Evolutionary conservation across 306 rosid genomes (phyloP), one percentile per base, ranked within the genome.

Genomic region (Psophocarpus tetragonolobus): DNA sequence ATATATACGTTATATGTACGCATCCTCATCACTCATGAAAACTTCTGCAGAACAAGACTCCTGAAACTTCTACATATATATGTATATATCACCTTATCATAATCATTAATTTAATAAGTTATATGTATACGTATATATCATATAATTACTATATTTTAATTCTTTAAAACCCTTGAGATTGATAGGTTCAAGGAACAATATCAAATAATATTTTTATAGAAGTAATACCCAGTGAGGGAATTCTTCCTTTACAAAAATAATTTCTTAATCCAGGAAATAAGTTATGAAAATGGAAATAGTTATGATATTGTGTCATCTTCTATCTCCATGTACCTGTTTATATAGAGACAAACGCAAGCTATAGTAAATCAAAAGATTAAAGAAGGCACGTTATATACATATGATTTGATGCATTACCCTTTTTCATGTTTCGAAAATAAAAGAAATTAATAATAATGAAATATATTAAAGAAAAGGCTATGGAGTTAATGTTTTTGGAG

Each of bases 101-200:
- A 2, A 15, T 61, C 8, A 3, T 26, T 61, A 38, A 29, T 21
- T 48, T 6, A 48, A 18, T 36, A 7, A 62, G 14, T 38, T 75
- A 68, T 79, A 75, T 71, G 82, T 61, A 81, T 47, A 80, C 75
- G 80, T 47, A 73, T 79, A 2, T 41, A 48, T 17, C 41, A 51
- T 41, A 4, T 15, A 10, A 21, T 13, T 54, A 27, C 21, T 47
- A 11, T 51, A 54, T 71, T 62, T 15, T 38, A 1, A 35, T 35
- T 5, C 50, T 44, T 56, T 54, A 5, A 8, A 27, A 10, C 10
- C 24, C 6, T 20, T 36, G 45, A 73, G 67, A 74, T 74, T 13
- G 26, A 32, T 65, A 67, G 29, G 9, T 36, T 81, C 51, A 42
- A 58, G 42, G 27, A 66, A 54, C 23, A 56, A 66, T 50, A 66